A percentile compares a stretch with the other conserved stretches of the same genome.
phyloP scores from a whole-genome alignment of 306 rosid genomes.

The Sindora glabra region DNA sequence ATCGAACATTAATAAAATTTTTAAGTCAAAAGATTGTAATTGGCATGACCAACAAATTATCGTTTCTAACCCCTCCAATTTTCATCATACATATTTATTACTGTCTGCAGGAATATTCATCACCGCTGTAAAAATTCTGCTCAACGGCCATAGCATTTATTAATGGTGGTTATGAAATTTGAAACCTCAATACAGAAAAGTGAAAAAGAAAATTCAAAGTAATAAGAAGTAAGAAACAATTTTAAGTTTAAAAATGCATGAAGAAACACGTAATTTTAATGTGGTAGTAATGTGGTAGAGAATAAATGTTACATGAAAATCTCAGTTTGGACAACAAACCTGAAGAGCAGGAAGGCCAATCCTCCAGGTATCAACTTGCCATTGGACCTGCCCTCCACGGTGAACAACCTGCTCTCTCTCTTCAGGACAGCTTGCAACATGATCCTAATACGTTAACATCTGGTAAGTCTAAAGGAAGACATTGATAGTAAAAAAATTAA shows the following conservation, averaged over 20 bases:
- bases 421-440: slow-evolving; percentile 76
- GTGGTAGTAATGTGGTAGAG: not conserved
- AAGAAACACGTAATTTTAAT: too few relatives aligned
- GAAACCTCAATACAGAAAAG: not conserved
- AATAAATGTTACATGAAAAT: not conserved
- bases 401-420: slow-evolving; percentile 78
- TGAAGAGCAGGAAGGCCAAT: slow-evolving; percentile 93
- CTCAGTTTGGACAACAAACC: slow-evolving; percentile 37
- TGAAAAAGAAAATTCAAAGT: not conserved
- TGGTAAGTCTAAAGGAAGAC: slow-evolving; percentile 2
- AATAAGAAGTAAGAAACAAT: not conserved
- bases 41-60: too few relatives aligned
- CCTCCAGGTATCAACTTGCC: slow-evolving; percentile 96
- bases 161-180: not conserved
- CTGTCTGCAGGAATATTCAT: not conserved
- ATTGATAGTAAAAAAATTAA: not conserved
- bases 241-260: too few relatives aligned
- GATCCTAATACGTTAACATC: slow-evolving; percentile 52
- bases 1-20: too few relatives aligned
- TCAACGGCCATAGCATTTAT: not conserved
- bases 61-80: not conserved
- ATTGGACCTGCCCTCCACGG: slow-evolving; percentile 69
- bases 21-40: not conserved
- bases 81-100: not conserved
- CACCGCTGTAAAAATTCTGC: not conserved